Base-by-base conservation (phyloP, 257 asterid species). In the Nyctanthes arbortristis region DNA sequence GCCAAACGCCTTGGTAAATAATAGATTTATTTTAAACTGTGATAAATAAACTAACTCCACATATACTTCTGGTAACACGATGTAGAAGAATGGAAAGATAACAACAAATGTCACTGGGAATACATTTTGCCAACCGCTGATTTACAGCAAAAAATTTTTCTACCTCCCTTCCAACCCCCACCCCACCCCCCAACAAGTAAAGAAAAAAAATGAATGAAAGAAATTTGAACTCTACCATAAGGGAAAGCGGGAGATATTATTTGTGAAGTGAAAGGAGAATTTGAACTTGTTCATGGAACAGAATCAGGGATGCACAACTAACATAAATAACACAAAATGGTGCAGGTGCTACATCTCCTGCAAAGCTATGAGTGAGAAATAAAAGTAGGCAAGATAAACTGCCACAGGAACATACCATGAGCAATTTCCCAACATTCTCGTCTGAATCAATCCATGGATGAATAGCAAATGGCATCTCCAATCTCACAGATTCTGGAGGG, bases 381-480 rank as follows among this genome's bases (percentile, higher is more conserved):
- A n/a, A n/a, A n/a, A n/a, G n/a, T 27, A 52, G 16, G 59, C 12
- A 55, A 55, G 18, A 66, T 24, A 24, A 24, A 52, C 7, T 32
- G 10, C 54, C 34, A 45, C 7, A 63, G 47, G 61, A 65, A 33
- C 80, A 66, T 86, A 94, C 99, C 99, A 94, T 88, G 84, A 94
- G 81, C 71, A 91, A 85, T 74, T 89, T 89, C 78, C 97, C 99
- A 61, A 94, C 89, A 74, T 89, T 89, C 81, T 91, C 96, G 75
- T 91, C 92, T 14, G 99, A 91, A 78, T 77, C 89, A 74, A 80
- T 72, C 99, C 99, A 91, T 57, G 99, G 97, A 40, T 77, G 91
- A 80, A 82, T 25, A 35, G 95, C 79, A 76, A 91, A 91, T 18
- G 99, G 97, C 87, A 73, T 82, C 84, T 77, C 85, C 87, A 94